Evolutionary conservation across 306 rosid species (phyloP).

Genomic region (Abrus pulchellus): DNA sequence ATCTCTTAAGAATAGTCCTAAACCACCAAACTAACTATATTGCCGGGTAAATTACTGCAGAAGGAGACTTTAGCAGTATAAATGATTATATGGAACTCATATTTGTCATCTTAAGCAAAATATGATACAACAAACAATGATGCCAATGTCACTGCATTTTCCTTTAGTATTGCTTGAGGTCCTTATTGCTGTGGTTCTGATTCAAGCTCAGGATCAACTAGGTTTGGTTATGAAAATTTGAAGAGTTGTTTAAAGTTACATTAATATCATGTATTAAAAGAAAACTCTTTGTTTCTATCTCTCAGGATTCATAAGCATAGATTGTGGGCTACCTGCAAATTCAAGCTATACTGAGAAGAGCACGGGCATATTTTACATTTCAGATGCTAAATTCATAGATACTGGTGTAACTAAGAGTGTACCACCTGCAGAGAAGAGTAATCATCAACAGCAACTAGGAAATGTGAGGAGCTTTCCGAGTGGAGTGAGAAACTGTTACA

Average conservation of each 20-base stretch:
- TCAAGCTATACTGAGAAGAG: conserved; percentile 43
- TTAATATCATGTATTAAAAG: background rate
- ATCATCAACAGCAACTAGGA: conserved; percentile 35
- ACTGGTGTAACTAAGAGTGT: conserved; percentile 48
- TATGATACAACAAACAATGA: conserved; percentile 14
- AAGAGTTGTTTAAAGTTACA: background rate
- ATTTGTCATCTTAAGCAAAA: background rate
- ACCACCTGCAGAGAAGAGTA: background rate
- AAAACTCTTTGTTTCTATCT: background rate
- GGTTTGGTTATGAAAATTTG: conserved; percentile 43
- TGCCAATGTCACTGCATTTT: conserved; percentile 27
- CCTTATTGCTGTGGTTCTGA: conserved; percentile 30
- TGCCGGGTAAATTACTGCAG: background rate
- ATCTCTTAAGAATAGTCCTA: background rate
- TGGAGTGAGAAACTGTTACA: conserved; percentile 69
- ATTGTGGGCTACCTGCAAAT: conserved; percentile 55
- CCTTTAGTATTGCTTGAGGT: conserved; percentile 35
- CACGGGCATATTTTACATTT: conserved; percentile 56
- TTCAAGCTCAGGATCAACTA: conserved; percentile 60
- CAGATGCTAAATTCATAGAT: conserved; percentile 58
- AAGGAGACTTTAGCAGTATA: conserved; percentile 11
- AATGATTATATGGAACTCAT: background rate
- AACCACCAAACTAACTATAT: background rate
- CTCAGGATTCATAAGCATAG: conserved; percentile 70
- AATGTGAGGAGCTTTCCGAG: conserved; percentile 65